Evolutionary conservation across 2,329 filamentous ascomycete species (phyloP).

Genomic region (Furcasterigmium sp.): DNA sequence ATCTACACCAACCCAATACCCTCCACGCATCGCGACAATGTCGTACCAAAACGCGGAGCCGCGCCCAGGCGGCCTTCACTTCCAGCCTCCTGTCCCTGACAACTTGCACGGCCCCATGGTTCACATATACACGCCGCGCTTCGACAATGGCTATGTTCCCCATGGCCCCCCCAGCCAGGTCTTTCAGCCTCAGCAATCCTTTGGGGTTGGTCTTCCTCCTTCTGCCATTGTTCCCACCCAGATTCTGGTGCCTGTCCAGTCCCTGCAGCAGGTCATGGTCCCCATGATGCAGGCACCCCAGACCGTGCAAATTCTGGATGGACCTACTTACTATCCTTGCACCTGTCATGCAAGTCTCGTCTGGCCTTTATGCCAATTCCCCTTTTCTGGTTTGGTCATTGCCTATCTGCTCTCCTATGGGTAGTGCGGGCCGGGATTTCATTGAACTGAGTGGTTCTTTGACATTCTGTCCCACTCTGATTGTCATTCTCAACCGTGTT

Average conservation of each 20-base stretch:
- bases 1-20: slow-evolving; percentile 8
- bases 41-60: slow-evolving; percentile 36
- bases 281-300: too few species aligned
- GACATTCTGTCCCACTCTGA: too few species aligned
- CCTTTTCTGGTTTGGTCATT: not conserved
- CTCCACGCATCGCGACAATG: slow-evolving; percentile 6
- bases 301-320: not conserved
- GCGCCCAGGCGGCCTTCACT: slow-evolving; percentile 40
- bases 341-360: not conserved
- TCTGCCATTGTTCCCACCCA: too few species aligned
- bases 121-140: slow-evolving; percentile 51
- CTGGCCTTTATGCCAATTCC: not conserved
- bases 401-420: too few species aligned
- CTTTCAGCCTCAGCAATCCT: too few species aligned
- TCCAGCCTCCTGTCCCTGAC: slow-evolving; percentile 54
- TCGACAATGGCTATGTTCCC: slow-evolving; percentile 28
- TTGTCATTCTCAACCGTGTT: too few species aligned
- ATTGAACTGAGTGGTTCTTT: too few species aligned
- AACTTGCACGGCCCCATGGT: slow-evolving; percentile 50
- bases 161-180: too few species aligned
- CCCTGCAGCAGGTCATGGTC: too few species aligned
- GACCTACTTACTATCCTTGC: not conserved
- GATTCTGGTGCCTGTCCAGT: too few species aligned
- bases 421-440: too few species aligned
- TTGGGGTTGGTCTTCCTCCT: too few species aligned